phyloP scores from a whole-genome alignment of 140 eudicot species.

The Flaveria floridana region DNA sequence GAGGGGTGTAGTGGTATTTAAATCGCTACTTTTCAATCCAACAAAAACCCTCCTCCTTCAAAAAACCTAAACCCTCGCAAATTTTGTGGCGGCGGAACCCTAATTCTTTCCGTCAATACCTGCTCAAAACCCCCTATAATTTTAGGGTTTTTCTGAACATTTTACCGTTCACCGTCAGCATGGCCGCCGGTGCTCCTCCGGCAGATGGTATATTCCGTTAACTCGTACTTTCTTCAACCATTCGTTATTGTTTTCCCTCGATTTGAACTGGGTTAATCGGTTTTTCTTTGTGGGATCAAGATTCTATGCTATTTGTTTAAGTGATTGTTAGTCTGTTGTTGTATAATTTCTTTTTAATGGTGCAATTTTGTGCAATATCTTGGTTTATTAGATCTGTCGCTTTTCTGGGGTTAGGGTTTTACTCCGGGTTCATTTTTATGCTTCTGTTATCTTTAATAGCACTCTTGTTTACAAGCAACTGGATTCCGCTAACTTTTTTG shows the following conservation, averaged over 20 bases:
- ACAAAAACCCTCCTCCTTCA: constrained; percentile 52
- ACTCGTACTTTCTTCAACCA: background rate
- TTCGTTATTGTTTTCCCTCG: background rate
- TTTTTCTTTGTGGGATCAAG: background rate
- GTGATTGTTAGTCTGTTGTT: background rate
- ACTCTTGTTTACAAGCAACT: background rate
- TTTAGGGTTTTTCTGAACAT: constrained; percentile 27
- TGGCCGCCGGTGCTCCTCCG: constrained; percentile 60
- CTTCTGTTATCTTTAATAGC: background rate
- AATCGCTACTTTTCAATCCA: constrained; percentile 42
- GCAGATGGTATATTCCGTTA: constrained; percentile 61
- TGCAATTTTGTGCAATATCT: background rate
- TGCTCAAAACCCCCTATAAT: constrained; percentile 8
- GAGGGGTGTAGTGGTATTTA: constrained; percentile 48
- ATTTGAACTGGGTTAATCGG: constrained; percentile 12
- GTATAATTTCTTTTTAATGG: background rate
- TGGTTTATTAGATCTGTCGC: background rate
- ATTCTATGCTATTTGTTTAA: background rate
- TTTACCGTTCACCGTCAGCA: constrained; percentile 26
- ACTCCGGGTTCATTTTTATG: background rate
- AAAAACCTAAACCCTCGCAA: constrained; percentile 46
- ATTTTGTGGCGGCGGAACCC: constrained; percentile 43
- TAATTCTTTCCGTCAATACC: constrained; percentile 10
- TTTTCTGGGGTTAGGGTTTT: too few relatives aligned
- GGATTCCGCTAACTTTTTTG: constrained; percentile 26